Conservation (phyloP, 495 filamentous ascomycete species). For the Lichina pygmaea region DNA sequence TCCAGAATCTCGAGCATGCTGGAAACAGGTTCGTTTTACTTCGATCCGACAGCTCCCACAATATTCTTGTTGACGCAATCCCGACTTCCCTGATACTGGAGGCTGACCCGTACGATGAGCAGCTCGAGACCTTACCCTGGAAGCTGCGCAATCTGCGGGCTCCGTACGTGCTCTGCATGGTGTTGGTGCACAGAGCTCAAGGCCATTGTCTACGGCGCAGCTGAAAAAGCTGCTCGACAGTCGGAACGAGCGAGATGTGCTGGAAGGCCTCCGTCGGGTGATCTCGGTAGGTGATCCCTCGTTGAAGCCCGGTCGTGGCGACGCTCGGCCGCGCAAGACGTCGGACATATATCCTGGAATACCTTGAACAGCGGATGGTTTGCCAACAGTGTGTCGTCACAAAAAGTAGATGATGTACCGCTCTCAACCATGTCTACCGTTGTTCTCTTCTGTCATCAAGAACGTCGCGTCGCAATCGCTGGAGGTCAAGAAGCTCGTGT, state of each 20-base stretch:
- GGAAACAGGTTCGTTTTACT: slow-evolving; percentile 44
- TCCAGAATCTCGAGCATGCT: slow-evolving; percentile 77
- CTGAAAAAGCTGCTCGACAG: slow-evolving; percentile 89
- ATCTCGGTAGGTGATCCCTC: slow-evolving; percentile 33
- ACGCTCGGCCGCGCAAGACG: neutral
- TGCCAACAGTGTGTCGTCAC: neutral
- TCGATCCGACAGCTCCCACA: neutral
- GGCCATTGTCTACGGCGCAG: slow-evolving; percentile 26
- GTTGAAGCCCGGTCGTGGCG: too few species aligned
- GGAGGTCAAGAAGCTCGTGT: slow-evolving; percentile 91
- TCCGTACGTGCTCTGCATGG: slow-evolving; percentile 17
- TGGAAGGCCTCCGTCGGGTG: slow-evolving; percentile 75
- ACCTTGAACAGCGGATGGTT: neutral
- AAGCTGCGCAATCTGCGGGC: slow-evolving; percentile 62
- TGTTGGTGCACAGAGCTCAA: slow-evolving; percentile 11
- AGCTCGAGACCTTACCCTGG: slow-evolving; percentile 90
- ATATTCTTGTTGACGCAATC: neutral
- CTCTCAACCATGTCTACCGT: slow-evolving; percentile 51
- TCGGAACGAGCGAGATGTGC: slow-evolving; percentile 71
- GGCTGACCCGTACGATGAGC: slow-evolving; percentile 8
- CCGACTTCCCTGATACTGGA: neutral
- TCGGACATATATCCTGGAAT: neutral
- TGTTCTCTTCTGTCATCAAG: slow-evolving; percentile 89
- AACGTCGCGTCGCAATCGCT: slow-evolving; percentile 77
- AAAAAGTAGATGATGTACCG: slow-evolving; percentile 66